These are phyloP conservation scores for Jaapia argillacea DNA, from an alignment of 768 basidiomycete genomes.

Conservation along the genomic window DNA sequence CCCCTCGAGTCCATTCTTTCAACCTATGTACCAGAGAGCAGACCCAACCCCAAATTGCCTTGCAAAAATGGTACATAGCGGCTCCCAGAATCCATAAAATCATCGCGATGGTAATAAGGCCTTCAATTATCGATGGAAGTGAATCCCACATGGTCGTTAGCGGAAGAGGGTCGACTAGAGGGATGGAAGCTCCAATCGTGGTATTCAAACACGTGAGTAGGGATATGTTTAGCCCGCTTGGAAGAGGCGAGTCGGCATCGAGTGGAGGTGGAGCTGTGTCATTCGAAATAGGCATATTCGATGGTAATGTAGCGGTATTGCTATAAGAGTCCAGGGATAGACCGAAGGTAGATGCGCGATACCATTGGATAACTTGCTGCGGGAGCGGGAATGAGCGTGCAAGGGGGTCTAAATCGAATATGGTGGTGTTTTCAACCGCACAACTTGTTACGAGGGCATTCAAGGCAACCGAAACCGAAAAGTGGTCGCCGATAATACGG, in stretches of 20 bases:
- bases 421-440: not conserved
- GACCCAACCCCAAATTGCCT: no score
- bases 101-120: no score
- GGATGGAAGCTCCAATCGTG: constrained; percentile 8
- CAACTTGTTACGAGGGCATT: not conserved
- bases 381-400: not conserved
- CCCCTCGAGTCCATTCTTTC: no score
- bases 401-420: not conserved
- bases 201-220: constrained; percentile 8
- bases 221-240: constrained; percentile 1
- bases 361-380: constrained; percentile 6
- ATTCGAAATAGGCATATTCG: constrained; percentile 4
- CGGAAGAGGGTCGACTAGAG: constrained; percentile 4
- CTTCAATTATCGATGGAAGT: no score
- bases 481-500: not conserved
- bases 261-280: not conserved
- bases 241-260: not conserved
- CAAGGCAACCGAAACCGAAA: not conserved
- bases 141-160: no score
- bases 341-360: constrained; percentile 9
- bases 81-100: no score
- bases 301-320: constrained; percentile 7
- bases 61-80: no score
- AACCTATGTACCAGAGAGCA: no score
- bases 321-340: constrained; percentile 9